Base-by-base conservation (phyloP, 2,329 filamentous ascomycete genomes). In the Aspergillus ibericus region DNA sequence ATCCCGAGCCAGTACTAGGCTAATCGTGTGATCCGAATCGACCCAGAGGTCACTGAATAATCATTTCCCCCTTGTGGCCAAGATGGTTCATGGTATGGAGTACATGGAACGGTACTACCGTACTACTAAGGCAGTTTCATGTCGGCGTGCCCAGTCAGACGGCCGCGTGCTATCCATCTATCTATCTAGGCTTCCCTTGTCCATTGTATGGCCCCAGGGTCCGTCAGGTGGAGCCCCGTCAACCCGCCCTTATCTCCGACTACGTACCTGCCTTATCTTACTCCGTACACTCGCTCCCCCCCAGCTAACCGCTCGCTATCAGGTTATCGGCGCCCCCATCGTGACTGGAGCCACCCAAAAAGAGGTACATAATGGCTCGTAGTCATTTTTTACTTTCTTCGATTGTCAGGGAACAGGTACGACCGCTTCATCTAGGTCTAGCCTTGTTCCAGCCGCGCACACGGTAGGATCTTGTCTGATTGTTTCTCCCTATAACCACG, bases 201-300 rank as follows among this genome's bases (percentile, higher is more conserved):
- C 44, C 44, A 48, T n/a, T n/a, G n/a, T n/a, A n/a, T 48, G 44
- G 44, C 38, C 38, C 25, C 44, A 48, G 44, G 44, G 44, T 48
- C 44, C 44, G n/a, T 29, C 13, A 16, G 25, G 44, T 29, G 44
- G 25, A 29, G 44, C 10, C 44, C 44, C 44, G 25, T 25, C 44
- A 29, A 48, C 16, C 44, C 44, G 27, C 44, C 44, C 22, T 48
- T 48, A 48, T 48, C 44, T 48, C 22, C 25, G 44, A 25, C 7
- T 29, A 16, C n/a, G 44, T 32, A 29, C 44, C 27, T 29, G 27
- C 44, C 44, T 48, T 48, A 48, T 48, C 44, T 48, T 48, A 15
- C 13, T 7, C 27, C 2, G 27, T 29, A 29, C n/a, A 9, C 5
- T 29, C 5, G n/a, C n/a, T 25, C 44, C 16, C 10, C 44, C 44